phyloP scores from a whole-genome alignment of 1,139 yeast genomes.

The Zygosaccharomyces pseudobailii region DNA sequence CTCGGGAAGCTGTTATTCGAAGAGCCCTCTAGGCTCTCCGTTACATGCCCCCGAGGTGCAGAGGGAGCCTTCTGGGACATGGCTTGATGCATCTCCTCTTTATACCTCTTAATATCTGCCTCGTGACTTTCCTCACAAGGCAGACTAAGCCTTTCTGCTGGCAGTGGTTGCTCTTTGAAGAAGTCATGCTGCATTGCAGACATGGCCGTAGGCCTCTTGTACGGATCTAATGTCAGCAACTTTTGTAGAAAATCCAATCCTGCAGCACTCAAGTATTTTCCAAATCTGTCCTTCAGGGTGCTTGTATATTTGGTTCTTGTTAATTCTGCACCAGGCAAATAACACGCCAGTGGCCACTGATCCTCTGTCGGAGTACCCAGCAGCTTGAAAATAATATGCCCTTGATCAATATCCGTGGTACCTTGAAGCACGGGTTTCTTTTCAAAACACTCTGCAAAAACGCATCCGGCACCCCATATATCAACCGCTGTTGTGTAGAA shows the following conservation, averaged over 20 bases:
- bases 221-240: conserved; percentile 63
- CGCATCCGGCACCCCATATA: conserved; percentile 97
- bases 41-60: conserved; percentile 32
- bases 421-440: conserved; percentile 84
- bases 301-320: conserved; percentile 44
- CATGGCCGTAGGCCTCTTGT: conserved; percentile 66
- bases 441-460: conserved; percentile 84
- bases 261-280: conserved; percentile 30
- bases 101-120: conserved; percentile 65
- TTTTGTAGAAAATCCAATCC: conserved; percentile 46
- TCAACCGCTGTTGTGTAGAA: conserved; percentile 91
- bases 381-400: conserved; percentile 70
- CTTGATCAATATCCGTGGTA: conserved; percentile 84
- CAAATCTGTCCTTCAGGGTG: conserved; percentile 49
- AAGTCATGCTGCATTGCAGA: conserved; percentile 71
- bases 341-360: conserved; percentile 61
- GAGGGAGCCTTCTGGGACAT: conserved; percentile 33
- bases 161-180: conserved; percentile 61
- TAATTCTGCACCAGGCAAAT: conserved; percentile 55
- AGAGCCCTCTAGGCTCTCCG: conserved; percentile 15
- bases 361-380: conserved; percentile 72
- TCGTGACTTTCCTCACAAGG: conserved; percentile 91
- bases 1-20: conserved; percentile 3
- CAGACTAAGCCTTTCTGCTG: conserved; percentile 50
- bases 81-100: conserved; percentile 37